phyloP scores from a whole-genome alignment of 2,329 filamentous ascomycete genomes.

The Elsinoe perseae region DNA sequence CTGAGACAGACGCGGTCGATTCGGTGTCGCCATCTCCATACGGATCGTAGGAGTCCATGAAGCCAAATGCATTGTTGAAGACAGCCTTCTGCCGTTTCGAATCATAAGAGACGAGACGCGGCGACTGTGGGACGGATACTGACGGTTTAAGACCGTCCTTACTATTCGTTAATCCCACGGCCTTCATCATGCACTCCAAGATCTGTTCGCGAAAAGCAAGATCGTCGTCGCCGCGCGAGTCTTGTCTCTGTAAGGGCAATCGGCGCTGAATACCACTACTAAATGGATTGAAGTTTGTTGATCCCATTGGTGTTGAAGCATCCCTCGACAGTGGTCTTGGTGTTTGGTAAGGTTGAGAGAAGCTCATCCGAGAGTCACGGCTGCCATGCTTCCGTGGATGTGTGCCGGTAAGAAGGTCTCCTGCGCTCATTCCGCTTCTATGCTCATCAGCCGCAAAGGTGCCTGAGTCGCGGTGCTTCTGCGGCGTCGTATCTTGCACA shows the following conservation, averaged over 20 bases:
- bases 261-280: conserved; percentile 27
- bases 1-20: conserved; percentile 53
- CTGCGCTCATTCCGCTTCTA: conserved; percentile 38
- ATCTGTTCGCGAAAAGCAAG: conserved; percentile 82
- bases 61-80: conserved; percentile 82
- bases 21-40: conserved; percentile 77
- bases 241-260: conserved; percentile 57
- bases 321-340: conserved; percentile 33
- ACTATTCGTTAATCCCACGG: conserved; percentile 69
- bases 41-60: conserved; percentile 76
- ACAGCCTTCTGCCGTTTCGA: conserved; percentile 69
- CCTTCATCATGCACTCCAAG: conserved; percentile 90
- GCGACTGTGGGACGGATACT: conserved; percentile 77
- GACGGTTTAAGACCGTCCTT: conserved; percentile 58
- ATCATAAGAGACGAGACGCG: conserved; percentile 76
- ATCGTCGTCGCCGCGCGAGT: conserved; percentile 73
- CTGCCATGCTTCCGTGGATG: conserved; percentile 58
- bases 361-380: conserved; percentile 39
- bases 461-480: conserved; percentile 1
- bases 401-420: conserved; percentile 73
- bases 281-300: conserved; percentile 37
- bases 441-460: conserved; percentile 21
- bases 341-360: conserved; percentile 42
- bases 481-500: conserved; percentile 16
- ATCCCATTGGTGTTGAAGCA: conserved; percentile 38